phyloP scores from a whole-genome alignment of 176 grass and related monocot species.

The Ananas comosus region DNA sequence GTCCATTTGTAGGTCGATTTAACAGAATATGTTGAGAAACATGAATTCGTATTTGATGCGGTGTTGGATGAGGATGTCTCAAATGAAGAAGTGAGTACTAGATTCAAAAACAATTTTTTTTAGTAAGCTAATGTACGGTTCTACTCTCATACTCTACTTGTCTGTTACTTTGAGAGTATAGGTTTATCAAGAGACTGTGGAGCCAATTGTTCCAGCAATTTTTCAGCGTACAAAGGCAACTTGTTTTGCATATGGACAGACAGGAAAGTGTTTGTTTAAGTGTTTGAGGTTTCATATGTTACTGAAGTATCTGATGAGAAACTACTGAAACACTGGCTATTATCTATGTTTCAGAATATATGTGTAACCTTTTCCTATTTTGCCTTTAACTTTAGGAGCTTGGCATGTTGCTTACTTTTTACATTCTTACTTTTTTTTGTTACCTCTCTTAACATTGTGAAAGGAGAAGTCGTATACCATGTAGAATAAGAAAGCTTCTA shows the following conservation, averaged over 20 bases:
- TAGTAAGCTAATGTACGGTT: slow-evolving; percentile 2
- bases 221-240: slow-evolving; percentile 95
- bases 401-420: neutral
- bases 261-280: slow-evolving; percentile 36
- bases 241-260: slow-evolving; percentile 99
- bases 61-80: slow-evolving; percentile 98
- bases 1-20: slow-evolving; percentile 68
- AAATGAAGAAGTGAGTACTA: slow-evolving; percentile 66
- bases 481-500: neutral
- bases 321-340: neutral
- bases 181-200: slow-evolving; percentile 97
- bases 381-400: neutral
- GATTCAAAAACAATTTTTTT: neutral
- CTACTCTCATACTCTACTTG: slow-evolving; percentile 1
- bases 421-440: neutral
- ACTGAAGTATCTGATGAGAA: no score
- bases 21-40: slow-evolving; percentile 96
- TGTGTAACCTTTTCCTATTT: neutral
- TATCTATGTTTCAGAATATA: neutral
- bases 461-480: neutral
- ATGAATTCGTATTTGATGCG: slow-evolving; percentile 95
- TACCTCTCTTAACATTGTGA: neutral
- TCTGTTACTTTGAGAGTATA: slow-evolving; percentile 26
- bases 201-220: slow-evolving; percentile 91
- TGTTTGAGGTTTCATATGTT: neutral